Base-by-base conservation (phyloP, 352 stramenopile genomes). In the Pythium plurisporium region DNA sequence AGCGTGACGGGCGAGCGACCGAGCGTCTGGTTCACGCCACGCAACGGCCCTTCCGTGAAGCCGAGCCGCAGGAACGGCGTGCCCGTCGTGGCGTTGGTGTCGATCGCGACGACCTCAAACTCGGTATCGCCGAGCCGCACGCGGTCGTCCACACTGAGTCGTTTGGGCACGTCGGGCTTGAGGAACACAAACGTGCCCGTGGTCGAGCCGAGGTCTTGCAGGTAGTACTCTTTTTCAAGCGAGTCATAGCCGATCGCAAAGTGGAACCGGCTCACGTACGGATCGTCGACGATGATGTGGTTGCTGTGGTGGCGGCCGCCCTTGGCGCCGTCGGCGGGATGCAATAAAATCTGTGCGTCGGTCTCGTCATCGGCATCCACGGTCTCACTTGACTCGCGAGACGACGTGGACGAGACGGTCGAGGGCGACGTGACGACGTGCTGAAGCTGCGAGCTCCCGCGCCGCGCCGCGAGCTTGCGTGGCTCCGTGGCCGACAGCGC, bases 281-380 rank as follows among this genome's bases (percentile, higher is more conserved):
- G 79, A 45, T 94, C 84, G 63, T 94, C 77, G 33, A 87, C 84
- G 49, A 94, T 86, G 62, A 94, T 92, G 54, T 92, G 80, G 59
- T 92, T 94, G 67, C 70, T 88, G 29, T 81, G 66, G 55, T 92
- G 80, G 15, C 84, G 84, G 29, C 84, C 84, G 31, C 84, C 84
- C 8, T 58, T 62, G 7, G 82, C 84, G 8, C 82, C 80, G 25
- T 84, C 74, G 42, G 69, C 70, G 20, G 82, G 82, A 22, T 86
- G 67, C 23, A 92, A 66, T 53, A 89, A 56, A 61, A 92, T 90
- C 46, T 83, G 64, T 27, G 64, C 59, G 36, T 67, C 58, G 14
- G 36, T 22, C 23, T 60, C 54, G 20, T 62, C 45, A 31, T 60
- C 55, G 31, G 26, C 58, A 41, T 59, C 53, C 22, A 62, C 47